A percentile compares a stretch with the other conserved stretches of the same genome.
phyloP scores from a whole-genome alignment of 768 basidiomycete species.

The Leccinellum rugosiceps region DNA sequence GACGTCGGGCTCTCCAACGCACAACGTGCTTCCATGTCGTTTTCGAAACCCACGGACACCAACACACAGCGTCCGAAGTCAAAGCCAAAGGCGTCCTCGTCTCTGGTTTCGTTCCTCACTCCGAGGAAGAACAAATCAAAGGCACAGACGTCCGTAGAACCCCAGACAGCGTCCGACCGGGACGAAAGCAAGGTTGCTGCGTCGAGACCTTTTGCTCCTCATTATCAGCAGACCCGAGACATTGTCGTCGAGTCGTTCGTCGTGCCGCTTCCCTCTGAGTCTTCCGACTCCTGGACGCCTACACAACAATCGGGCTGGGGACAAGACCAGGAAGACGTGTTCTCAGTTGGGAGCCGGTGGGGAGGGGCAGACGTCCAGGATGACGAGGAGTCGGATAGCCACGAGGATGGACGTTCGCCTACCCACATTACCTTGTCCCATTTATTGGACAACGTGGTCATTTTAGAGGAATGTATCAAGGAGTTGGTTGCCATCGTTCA shows the following conservation, averaged over 20 bases:
- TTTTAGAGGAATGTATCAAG: slow-evolving; percentile 93
- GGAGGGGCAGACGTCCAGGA: slow-evolving; percentile 30
- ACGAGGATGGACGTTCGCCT: slow-evolving; percentile 31
- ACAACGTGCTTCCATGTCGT: slow-evolving; percentile 23
- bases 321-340: slow-evolving; percentile 69
- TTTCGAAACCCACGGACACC: slow-evolving; percentile 29
- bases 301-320: slow-evolving; percentile 49
- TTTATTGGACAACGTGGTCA: slow-evolving; percentile 89
- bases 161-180: slow-evolving; percentile 43
- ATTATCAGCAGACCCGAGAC: slow-evolving; percentile 76
- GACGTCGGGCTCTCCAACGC: slow-evolving; percentile 32
- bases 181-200: slow-evolving; percentile 42
- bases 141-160: slow-evolving; percentile 33
- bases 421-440: slow-evolving; percentile 71
- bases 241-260: slow-evolving; percentile 70
- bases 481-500: slow-evolving; percentile 85
- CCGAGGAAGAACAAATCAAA: slow-evolving; percentile 65
- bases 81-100: slow-evolving; percentile 53
- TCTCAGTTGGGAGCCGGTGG: slow-evolving; percentile 47
- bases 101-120: slow-evolving; percentile 75
- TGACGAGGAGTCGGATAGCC: slow-evolving; percentile 15
- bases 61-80: slow-evolving; percentile 42
- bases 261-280: slow-evolving; percentile 47
- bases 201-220: slow-evolving; percentile 78
- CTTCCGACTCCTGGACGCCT: slow-evolving; percentile 64